These are phyloP conservation scores for Daphne laureola DNA, from an alignment of 441 rosid species.

Conservation along the genomic window DNA sequence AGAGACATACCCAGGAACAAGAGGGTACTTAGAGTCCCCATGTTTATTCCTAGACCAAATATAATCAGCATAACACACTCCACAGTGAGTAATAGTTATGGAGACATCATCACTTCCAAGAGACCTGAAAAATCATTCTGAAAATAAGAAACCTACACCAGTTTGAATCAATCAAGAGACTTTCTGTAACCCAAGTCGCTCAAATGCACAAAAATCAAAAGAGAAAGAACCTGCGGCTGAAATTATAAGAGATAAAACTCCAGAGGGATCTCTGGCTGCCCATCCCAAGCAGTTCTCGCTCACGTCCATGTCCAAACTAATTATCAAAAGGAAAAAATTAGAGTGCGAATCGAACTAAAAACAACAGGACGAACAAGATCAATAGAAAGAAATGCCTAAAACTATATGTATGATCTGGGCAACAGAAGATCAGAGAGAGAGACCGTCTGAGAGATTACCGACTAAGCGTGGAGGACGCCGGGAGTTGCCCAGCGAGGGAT, in stretches of 20 bases:
- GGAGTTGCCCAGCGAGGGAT: too few species aligned
- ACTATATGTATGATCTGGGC: too few species aligned
- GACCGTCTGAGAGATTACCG: too few species aligned
- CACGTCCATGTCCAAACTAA: slow-evolving; percentile 10
- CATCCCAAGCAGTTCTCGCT: slow-evolving; percentile 50
- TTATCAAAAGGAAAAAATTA: background rate
- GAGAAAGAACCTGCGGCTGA: slow-evolving; percentile 55
- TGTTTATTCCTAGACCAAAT: slow-evolving; percentile 56
- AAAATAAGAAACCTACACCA: background rate
- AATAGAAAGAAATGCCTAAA: too few species aligned
- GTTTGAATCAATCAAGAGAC: background rate
- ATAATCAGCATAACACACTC: slow-evolving; percentile 84
- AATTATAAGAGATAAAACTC: slow-evolving; percentile 62
- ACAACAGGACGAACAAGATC: too few species aligned
- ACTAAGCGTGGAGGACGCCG: too few species aligned
- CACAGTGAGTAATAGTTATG: slow-evolving; percentile 78
- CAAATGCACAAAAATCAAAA: background rate
- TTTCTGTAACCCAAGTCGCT: background rate
- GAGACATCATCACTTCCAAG: slow-evolving; percentile 59
- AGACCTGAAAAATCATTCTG: slow-evolving; percentile 31
- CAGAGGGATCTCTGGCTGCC: slow-evolving; percentile 82
- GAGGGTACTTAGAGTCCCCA: slow-evolving; percentile 63
- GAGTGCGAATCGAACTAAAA: too few species aligned
- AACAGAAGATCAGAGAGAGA: too few species aligned
- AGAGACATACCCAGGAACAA: slow-evolving; percentile 75